Conservation (phyloP, 2,329 filamentous ascomycete genomes). For the Sarocladium brachiariae region DNA sequence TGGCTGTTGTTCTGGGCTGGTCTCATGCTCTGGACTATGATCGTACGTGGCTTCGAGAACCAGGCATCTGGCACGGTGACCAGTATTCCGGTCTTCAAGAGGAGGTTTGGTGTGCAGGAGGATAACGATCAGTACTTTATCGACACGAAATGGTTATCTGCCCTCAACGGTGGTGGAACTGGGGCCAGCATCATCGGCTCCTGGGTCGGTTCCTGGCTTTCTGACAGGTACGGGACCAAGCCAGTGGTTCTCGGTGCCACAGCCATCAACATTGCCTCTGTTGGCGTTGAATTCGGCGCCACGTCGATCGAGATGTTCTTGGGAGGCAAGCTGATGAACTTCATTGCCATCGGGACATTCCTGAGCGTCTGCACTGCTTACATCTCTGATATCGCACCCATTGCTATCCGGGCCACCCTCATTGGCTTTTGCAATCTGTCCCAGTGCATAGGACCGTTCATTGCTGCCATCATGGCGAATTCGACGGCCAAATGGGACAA, state of each 20-base stretch:
- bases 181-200: constrained; percentile 19
- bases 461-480: constrained; percentile 30
- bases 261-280: constrained; percentile 20
- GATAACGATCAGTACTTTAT: constrained; percentile 12
- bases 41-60: background rate
- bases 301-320: constrained; percentile 24
- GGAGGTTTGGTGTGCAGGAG: constrained; percentile 14
- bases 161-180: constrained; percentile 12
- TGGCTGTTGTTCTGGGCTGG: constrained; percentile 23
- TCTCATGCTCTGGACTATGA: background rate
- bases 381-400: constrained; percentile 30
- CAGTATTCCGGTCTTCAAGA: constrained; percentile 14
- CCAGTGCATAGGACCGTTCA: constrained; percentile 32
- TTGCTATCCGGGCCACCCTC: constrained; percentile 28
- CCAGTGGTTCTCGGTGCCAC: constrained; percentile 16
- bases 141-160: constrained; percentile 12
- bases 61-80: constrained; percentile 18
- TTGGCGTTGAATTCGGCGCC: constrained; percentile 23
- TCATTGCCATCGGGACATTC: constrained; percentile 27
- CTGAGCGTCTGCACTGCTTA: constrained; percentile 31
- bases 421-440: constrained; percentile 32
- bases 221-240: constrained; percentile 20
- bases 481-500: constrained; percentile 27
- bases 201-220: constrained; percentile 18
- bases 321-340: constrained; percentile 23